These are phyloP conservation scores for Arthrobotrys musiformis DNA, from an alignment of 2,329 filamentous ascomycete genomes.

Conservation along the genomic window DNA sequence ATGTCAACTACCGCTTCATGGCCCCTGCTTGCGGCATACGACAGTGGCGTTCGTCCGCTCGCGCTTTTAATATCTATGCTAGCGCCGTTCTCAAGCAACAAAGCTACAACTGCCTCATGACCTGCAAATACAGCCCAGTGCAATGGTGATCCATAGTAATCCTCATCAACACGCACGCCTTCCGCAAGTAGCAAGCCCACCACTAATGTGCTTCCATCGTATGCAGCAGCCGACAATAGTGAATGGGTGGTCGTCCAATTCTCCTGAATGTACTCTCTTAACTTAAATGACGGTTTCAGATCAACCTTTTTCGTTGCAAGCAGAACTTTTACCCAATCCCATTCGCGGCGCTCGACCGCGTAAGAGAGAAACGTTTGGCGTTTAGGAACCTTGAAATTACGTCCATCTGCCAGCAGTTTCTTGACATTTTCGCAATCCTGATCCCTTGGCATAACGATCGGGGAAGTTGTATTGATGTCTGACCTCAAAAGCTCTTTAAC, in stretches of 20 bases:
- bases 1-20: background rate
- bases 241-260: background rate
- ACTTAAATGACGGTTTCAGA: too few relatives aligned
- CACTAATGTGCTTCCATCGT: too few relatives aligned
- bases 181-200: too few relatives aligned
- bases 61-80: too few relatives aligned
- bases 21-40: background rate
- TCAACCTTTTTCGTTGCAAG: constrained; percentile 49
- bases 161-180: too few relatives aligned
- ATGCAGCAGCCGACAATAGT: too few relatives aligned
- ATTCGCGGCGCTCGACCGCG: constrained; percentile 57
- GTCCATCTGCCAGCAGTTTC: background rate
- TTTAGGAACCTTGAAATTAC: constrained; percentile 58
- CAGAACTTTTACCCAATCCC: constrained; percentile 56
- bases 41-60: too few relatives aligned
- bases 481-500: constrained; percentile 57
- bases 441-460: background rate
- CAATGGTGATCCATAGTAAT: too few relatives aligned
- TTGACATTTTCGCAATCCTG: constrained; percentile 48
- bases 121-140: too few relatives aligned
- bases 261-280: background rate
- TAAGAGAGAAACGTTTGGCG: constrained; percentile 57
- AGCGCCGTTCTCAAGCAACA: too few relatives aligned
- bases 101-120: too few relatives aligned
- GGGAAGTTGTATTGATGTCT: background rate